Conservation (phyloP, 2,329 filamentous ascomycete genomes). For the Paraconiothyrium sp. region DNA sequence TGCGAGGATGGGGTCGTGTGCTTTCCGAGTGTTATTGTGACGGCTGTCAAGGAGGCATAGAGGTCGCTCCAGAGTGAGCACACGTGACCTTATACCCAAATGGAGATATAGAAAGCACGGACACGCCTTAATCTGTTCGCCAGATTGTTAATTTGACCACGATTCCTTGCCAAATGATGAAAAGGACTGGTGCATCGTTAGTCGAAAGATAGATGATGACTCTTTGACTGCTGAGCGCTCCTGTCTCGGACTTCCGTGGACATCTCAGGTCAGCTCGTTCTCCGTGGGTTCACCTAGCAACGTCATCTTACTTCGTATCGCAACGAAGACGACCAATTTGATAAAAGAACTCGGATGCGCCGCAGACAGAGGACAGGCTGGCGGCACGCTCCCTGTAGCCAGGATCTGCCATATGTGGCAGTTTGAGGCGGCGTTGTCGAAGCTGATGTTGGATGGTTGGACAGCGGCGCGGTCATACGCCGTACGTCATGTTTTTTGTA, state of each 20-base stretch:
- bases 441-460: not conserved
- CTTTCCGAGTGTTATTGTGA: constrained; percentile 8
- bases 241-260: not conserved
- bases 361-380: not conserved
- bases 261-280: not conserved
- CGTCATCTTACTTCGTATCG: not conserved
- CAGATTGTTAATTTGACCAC: not conserved
- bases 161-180: not conserved
- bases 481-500: not conserved
- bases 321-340: not conserved
- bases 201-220: not conserved
- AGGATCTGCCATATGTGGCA: not conserved
- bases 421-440: constrained; percentile 5
- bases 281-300: not conserved
- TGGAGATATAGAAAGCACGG: constrained; percentile 1
- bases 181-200: not conserved
- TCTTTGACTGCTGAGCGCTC: not conserved
- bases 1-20: constrained; percentile 7
- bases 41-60: not conserved
- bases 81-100: not conserved
- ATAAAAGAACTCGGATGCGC: not conserved
- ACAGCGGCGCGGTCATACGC: not conserved
- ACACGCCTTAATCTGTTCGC: not conserved
- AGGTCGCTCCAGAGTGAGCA: not conserved
- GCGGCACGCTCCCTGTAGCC: too few relatives aligned